Conservation (phyloP, 768 basidiomycete genomes). For the Russula dissimulans region DNA sequence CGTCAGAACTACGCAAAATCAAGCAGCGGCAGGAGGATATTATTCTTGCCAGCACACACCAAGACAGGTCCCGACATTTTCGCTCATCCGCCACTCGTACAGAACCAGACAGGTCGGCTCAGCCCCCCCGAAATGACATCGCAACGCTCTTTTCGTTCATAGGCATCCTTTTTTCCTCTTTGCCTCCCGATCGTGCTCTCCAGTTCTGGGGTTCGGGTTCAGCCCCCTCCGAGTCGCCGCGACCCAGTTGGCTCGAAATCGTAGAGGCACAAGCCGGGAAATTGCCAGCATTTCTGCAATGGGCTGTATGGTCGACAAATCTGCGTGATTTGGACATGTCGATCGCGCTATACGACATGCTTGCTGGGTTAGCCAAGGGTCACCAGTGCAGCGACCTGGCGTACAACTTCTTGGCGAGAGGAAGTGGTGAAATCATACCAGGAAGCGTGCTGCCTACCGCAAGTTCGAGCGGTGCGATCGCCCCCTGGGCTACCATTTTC, state of each 20-base stretch:
- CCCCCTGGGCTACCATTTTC: constrained; percentile 77
- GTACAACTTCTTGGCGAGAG: constrained; percentile 80
- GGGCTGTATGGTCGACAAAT: constrained; percentile 84
- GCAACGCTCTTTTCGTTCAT: constrained; percentile 79
- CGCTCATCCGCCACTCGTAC: constrained; percentile 30
- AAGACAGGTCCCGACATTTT: constrained; percentile 48
- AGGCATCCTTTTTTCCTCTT: constrained; percentile 65
- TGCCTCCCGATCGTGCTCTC: constrained; percentile 66
- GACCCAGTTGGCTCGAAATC: constrained; percentile 46
- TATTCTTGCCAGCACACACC: constrained; percentile 55
- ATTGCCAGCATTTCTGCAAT: constrained; percentile 72
- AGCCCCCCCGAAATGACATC: constrained; percentile 67
- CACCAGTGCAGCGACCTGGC: constrained; percentile 79
- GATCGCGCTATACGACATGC: constrained; percentile 82
- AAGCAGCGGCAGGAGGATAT: constrained; percentile 86
- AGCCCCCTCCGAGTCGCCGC: constrained; percentile 33
- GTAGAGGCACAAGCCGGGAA: constrained; percentile 54
- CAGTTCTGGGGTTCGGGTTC: constrained; percentile 78
- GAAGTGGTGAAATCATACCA: constrained; percentile 59
- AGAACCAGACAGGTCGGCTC: constrained; percentile 27
- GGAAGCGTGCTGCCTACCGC: constrained; percentile 42
- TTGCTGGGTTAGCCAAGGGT: constrained; percentile 74
- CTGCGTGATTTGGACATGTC: constrained; percentile 63
- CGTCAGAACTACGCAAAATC: constrained; percentile 75
- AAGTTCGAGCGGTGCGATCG: constrained; percentile 41